Evolutionary conservation across 345 rosid genomes (phyloP), one percentile per base, ranked within the genome.

Genomic region (Aurinia saxatilis): DNA sequence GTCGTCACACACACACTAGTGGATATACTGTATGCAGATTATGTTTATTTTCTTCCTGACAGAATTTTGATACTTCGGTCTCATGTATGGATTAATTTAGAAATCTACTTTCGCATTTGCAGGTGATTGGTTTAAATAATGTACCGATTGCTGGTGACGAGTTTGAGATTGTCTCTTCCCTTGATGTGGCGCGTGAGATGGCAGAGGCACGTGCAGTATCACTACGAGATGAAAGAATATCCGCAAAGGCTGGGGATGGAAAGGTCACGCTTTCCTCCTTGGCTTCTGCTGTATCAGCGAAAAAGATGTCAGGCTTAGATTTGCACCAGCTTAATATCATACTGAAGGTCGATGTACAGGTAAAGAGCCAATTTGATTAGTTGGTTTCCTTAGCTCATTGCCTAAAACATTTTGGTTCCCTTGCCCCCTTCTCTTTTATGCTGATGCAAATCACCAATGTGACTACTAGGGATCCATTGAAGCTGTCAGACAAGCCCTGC

Each of bases 341-440:
- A 60, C 48, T 90, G 83, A 93, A 93, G 79, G 97, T 93, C 13
- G 99, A 93, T 65, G 80, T 93, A 66, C 99, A 93, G 97, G 97
- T 93, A 77, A 59, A 18, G 5, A 50, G 41, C 53, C 67, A 25
- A 16, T 57, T 16, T 57, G 50, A 50, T 39, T 49, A 49, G 16
- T 21, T 10, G 50, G 21, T 38, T 36, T 25, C 25, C 29, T 48
- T 17, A n/a, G 42, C 58, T 46, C 27, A 14, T 62, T 2, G 3
- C 7, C 16, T 19, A 18, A 19, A 15, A 54, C 50, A 45, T 19
- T 62, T 42, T 63, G 16, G 57, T 54, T 54, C 44, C 63, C 54
- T 49, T 8, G n/a, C 30, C 13, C 40, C 12, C 49, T 11, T 36
- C 38, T 50, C 33, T 34, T 15, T 4, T 16, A 14, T 53, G 55